Evolutionary conservation across 2,329 filamentous ascomycete species (phyloP).

Genomic region (Clonostachys solani): DNA sequence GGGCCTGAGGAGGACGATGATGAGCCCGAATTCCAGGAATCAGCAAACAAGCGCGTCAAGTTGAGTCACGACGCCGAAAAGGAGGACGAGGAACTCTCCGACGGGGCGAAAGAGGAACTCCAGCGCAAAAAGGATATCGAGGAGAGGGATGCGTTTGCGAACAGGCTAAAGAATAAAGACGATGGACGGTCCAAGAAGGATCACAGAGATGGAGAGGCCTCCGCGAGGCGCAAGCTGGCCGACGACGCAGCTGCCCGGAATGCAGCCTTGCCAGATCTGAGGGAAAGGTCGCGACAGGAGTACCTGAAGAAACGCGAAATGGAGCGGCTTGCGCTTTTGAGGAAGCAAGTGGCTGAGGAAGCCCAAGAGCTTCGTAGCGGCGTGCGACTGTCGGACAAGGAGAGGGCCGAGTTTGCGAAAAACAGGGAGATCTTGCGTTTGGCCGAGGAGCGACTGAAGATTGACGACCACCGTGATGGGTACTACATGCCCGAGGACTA

Average conservation of each 20-base stretch:
- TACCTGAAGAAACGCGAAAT: conserved; percentile 91
- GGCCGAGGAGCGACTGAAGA: conserved; percentile 78
- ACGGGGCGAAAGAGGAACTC: conserved; percentile 52
- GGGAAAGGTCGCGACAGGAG: conserved; percentile 81
- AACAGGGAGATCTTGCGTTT: conserved; percentile 79
- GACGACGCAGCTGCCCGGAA: conserved; percentile 60
- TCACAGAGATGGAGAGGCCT: conserved; percentile 51
- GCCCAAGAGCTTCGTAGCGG: conserved; percentile 75
- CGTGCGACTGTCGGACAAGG: conserved; percentile 67
- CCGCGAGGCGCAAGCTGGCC: conserved; percentile 45
- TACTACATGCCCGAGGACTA: conserved; percentile 94
- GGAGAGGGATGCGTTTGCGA: conserved; percentile 78
- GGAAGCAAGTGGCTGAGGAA: conserved; percentile 88
- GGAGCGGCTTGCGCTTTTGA: conserved; percentile 79
- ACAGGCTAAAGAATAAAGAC: conserved; percentile 69
- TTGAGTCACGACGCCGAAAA: conserved; percentile 46
- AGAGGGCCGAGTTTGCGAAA: conserved; percentile 83
- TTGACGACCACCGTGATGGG: conserved; percentile 89
- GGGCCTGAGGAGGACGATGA: conserved; percentile 34
- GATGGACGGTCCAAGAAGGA: conserved; percentile 65
- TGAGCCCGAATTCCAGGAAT: conserved; percentile 60
- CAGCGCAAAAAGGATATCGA: conserved; percentile 62
- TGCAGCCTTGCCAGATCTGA: conserved; percentile 74
- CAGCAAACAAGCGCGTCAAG: conserved; percentile 67
- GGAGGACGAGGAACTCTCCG: conserved; percentile 50